These are phyloP conservation scores for Trametes polyzona DNA, from an alignment of 1,284 basidiomycete genomes.

Conservation along the genomic window DNA sequence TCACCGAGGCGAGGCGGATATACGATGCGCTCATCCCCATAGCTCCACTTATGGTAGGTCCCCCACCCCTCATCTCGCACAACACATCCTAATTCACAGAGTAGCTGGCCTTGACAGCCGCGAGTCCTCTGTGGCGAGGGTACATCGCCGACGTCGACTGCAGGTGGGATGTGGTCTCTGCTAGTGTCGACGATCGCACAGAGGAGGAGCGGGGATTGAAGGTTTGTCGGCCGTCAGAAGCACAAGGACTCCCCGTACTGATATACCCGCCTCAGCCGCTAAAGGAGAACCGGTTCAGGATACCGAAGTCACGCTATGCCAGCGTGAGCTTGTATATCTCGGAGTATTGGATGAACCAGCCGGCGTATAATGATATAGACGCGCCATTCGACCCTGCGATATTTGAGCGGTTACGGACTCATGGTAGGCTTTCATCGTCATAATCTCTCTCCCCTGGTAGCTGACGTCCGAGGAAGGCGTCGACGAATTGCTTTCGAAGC, in stretches of 20 bases:
- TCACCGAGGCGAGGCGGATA: slow-evolving; percentile 88
- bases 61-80: neutral
- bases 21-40: slow-evolving; percentile 96
- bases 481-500: slow-evolving; percentile 87
- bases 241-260: neutral
- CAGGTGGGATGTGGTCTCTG: slow-evolving; percentile 98
- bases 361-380: slow-evolving; percentile 91
- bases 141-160: slow-evolving; percentile 97
- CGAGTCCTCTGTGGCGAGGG: slow-evolving; percentile 93
- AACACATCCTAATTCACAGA: slow-evolving; percentile 2
- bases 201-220: slow-evolving; percentile 91
- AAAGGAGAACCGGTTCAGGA: slow-evolving; percentile 71
- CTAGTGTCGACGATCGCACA: slow-evolving; percentile 95
- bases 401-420: slow-evolving; percentile 68
- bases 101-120: slow-evolving; percentile 92
- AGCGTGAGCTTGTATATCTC: slow-evolving; percentile 96
- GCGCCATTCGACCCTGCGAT: slow-evolving; percentile 82
- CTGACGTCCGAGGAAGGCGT: slow-evolving; percentile 64
- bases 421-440: slow-evolving; percentile 57
- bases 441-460: neutral
- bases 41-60: slow-evolving; percentile 87
- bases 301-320: slow-evolving; percentile 97
- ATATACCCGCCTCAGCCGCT: slow-evolving; percentile 60
- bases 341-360: slow-evolving; percentile 82
- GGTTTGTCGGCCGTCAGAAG: slow-evolving; percentile 42